Evolutionary conservation across 2,329 filamentous ascomycete species (phyloP), one percentile per base, ranked within the genome.

Genomic region (Lojkania enalia): DNA sequence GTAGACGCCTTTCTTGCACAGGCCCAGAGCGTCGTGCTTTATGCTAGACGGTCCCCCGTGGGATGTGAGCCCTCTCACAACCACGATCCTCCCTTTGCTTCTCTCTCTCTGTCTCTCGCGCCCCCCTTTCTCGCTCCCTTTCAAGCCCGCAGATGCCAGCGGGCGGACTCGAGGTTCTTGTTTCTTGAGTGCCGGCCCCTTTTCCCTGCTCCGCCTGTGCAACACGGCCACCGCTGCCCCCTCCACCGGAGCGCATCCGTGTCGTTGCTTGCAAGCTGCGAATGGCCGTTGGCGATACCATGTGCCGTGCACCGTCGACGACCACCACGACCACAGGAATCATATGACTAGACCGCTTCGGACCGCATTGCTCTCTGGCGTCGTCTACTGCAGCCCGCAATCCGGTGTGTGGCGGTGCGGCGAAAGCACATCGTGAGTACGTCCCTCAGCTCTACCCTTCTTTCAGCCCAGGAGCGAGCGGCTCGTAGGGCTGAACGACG

Each of bases 1-100:
- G 11, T 33, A n/a, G n/a, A n/a, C n/a, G n/a, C n/a, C 43, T 35
- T 39, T 40, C 51, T 38, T 35, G 53, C 50, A 49, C 46, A 51
- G 52, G 25, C 39, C n/a, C 51, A 49, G 41, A 46, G 44, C 49
- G 49, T 46, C 45, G 47, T 59, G 53, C 54, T 63, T 64, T 61
- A 66, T 64, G 58, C 57, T 61, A 57, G 58, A 55, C 27, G n/a
- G 49, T 41, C 48, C 56, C 63, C 63, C 63, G 58, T 50, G 42
- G 20, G 47, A 55, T 45, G 21, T 41, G 42, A 32, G 45, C 46
- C 29, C 45, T 52, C 52, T 35, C 41, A 21, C 42, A 9, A 5
- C 25, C 13, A 23, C 25, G 21, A 18, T 14, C 45, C 48, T 19
- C 35, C 20, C 32, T 20, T 27, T 20, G 7, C 13, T 39, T 35